Conservation (phyloP, 2,329 filamentous ascomycete genomes). For the Colletotrichum tropicale region DNA sequence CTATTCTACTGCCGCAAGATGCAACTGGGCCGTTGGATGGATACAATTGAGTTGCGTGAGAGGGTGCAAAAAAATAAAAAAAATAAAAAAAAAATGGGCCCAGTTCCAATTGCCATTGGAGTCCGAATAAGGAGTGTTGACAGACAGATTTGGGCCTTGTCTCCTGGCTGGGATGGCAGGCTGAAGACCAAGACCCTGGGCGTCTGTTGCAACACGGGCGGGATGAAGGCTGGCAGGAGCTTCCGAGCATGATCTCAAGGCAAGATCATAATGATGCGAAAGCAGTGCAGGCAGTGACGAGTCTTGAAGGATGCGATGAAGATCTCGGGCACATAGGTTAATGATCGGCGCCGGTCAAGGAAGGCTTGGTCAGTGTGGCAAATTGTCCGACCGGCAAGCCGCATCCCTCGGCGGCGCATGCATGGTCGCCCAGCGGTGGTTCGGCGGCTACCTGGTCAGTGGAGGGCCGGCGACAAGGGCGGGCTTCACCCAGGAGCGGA, state of each 20-base stretch:
- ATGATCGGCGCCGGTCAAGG: constrained; percentile 11
- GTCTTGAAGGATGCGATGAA: background rate
- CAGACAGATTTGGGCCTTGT: background rate
- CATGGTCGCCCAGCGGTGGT: background rate
- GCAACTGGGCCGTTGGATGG: background rate
- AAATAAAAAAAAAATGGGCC: background rate
- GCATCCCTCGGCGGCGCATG: background rate
- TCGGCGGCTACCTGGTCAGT: background rate
- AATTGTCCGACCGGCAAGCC: constrained; percentile 1
- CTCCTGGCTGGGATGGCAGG: background rate
- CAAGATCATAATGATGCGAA: constrained; percentile 9
- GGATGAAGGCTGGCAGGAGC: background rate
- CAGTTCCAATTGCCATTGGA: background rate
- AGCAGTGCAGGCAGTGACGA: background rate
- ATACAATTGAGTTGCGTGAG: background rate
- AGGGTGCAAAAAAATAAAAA: background rate
- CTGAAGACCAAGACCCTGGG: background rate
- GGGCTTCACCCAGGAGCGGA: background rate
- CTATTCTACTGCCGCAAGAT: background rate
- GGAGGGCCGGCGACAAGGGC: background rate
- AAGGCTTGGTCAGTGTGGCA: background rate
- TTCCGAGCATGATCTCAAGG: background rate
- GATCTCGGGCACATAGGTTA: constrained; percentile 8
- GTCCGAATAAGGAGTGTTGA: background rate
- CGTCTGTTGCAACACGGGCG: background rate